Base-by-base conservation (phyloP, 2,329 filamentous ascomycete species). In the Teratosphaeria pseudoeucalypti region DNA sequence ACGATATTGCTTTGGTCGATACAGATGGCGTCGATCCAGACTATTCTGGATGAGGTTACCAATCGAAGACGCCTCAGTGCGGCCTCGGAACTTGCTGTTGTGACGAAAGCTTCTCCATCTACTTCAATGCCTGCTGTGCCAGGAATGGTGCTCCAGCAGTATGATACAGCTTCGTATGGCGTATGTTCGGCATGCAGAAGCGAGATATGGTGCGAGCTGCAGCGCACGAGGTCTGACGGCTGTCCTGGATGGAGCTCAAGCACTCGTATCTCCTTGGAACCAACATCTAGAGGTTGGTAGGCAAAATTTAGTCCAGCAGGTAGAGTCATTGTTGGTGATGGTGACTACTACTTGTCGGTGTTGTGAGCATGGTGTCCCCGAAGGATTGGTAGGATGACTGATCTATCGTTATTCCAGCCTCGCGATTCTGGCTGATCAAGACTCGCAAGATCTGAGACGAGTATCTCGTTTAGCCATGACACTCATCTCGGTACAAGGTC, bases 11-110 rank as follows among this genome's bases (percentile, higher is more conserved):
- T 29, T 37, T 56, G 55, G 23, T 56, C 37, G 55, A 56, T 56
- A n/a, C 55, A 56, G 10, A 56, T 56, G 16, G 29, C 29, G 23
- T 56, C 55, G 16, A 56, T 32, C 55, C 55, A 56, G 6, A 56
- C 16, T 16, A n/a, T n/a, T 12, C 32, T 19, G 11, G 32, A 26
- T 23, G 19, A 12, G 11, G 16, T 6, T 47, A 11, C 16, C 9
- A n/a, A 34, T 19, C 55, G 55, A 23, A 56, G n/a, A 26, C n/a
- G 37, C 19, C 55, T 23, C 12, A 56, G 37, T 7, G 29, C 19
- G 6, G 55, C 32, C n/a, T 56, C 55, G 26, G 16, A 47, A 23
- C 19, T 47, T 26, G 55, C n/a, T 39, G 55, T 39, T 32, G 39
- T 56, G 14, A 23, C 10, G 19, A 56, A 23, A 16, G 14, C 19